A percentile compares a stretch with the other conserved stretches of the same genome.
These are phyloP conservation scores for Amanita inopinata DNA, from an alignment of 768 basidiomycete genomes.

Conservation along the genomic window DNA sequence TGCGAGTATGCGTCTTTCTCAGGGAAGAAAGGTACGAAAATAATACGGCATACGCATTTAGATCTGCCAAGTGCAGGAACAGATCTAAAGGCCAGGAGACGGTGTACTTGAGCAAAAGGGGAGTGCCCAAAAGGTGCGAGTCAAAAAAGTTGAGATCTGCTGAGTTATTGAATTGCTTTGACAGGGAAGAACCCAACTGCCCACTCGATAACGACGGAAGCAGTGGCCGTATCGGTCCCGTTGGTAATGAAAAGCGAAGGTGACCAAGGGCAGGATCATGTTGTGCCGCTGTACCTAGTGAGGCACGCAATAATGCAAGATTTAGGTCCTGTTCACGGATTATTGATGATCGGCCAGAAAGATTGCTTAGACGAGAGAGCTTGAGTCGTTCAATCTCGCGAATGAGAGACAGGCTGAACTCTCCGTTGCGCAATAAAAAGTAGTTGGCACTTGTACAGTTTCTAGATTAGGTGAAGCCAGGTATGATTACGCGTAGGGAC, in stretches of 20 bases:
- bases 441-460: slow-evolving; percentile 60
- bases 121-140: slow-evolving; percentile 72
- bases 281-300: slow-evolving; percentile 81
- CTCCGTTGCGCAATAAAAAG: slow-evolving; percentile 82
- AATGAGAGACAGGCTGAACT: slow-evolving; percentile 77
- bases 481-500: not conserved
- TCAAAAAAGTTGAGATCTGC: slow-evolving; percentile 47
- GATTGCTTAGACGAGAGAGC: slow-evolving; percentile 61
- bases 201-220: slow-evolving; percentile 57
- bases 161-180: slow-evolving; percentile 17
- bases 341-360: slow-evolving; percentile 56
- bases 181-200: slow-evolving; percentile 28
- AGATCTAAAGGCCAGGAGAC: slow-evolving; percentile 86
- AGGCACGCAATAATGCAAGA: slow-evolving; percentile 77
- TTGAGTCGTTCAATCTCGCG: slow-evolving; percentile 82
- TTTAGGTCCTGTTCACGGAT: slow-evolving; percentile 90
- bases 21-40: slow-evolving; percentile 80
- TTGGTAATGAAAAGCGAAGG: slow-evolving; percentile 68
- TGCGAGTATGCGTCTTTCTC: slow-evolving; percentile 72
- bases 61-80: slow-evolving; percentile 70
- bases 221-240: slow-evolving; percentile 73
- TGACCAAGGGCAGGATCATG: slow-evolving; percentile 69
- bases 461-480: slow-evolving; percentile 11
- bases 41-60: slow-evolving; percentile 63
- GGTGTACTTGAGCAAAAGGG: slow-evolving; percentile 56